These are phyloP conservation scores for Plasmodium relictum DNA, from an alignment of 169 alveolate genomes.

Conservation along the genomic window DNA sequence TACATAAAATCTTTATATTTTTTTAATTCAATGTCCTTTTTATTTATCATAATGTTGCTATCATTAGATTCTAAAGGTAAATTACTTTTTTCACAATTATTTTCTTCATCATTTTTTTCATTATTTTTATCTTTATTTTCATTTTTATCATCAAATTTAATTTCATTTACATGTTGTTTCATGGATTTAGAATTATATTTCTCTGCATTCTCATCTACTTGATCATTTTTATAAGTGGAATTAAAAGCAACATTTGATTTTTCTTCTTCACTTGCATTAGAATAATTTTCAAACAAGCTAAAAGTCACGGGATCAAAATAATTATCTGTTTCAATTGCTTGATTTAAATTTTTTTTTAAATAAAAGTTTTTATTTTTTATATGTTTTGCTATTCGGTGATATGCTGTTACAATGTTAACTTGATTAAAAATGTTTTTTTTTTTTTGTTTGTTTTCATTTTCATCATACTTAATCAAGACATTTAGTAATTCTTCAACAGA, in stretches of 20 bases:
- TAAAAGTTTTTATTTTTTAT: constrained; percentile 46
- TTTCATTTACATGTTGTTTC: background rate
- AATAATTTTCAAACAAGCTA: constrained; percentile 50
- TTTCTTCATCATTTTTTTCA: background rate
- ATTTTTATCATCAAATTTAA: background rate
- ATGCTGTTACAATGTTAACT: constrained; percentile 67
- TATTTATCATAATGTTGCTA: background rate
- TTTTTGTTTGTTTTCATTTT: background rate
- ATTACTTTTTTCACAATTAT: background rate
- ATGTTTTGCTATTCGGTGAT: constrained; percentile 71
- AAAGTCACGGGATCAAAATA: constrained; percentile 46
- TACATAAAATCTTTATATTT: constrained; percentile 3
- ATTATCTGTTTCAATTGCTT: background rate
- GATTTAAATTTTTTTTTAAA: background rate
- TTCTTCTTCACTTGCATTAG: constrained; percentile 4
- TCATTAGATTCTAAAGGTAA: background rate
- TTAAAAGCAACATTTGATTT: background rate
- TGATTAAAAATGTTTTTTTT: constrained; percentile 41
- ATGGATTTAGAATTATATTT: background rate
- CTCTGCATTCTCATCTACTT: background rate
- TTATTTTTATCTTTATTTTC: background rate
- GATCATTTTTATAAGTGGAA: background rate
- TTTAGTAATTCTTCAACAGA: constrained; percentile 52
- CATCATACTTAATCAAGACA: constrained; percentile 16
- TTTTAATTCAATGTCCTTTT: background rate